Percentiles rank a stretch among this genome's conserved stretches.
Evolutionary conservation across 2,329 filamentous ascomycete genomes (phyloP).

Genomic region (Colletotrichum tropicale): DNA sequence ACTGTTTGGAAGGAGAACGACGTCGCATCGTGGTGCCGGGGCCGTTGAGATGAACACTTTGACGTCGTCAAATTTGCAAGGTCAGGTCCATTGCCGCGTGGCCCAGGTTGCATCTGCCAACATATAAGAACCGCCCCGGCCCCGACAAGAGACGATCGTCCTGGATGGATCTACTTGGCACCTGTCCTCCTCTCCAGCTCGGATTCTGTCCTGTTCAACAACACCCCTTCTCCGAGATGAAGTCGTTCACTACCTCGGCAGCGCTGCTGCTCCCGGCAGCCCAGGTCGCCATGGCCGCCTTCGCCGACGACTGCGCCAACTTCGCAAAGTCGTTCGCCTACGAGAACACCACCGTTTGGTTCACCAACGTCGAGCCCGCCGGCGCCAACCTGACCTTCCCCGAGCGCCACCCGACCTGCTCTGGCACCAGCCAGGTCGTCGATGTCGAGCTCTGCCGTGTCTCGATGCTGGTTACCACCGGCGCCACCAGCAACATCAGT

Average conservation of each 20-base stretch:
- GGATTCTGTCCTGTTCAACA: neutral
- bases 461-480: slow-evolving; percentile 34
- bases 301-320: slow-evolving; percentile 22
- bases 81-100: neutral
- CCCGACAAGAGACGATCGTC: neutral
- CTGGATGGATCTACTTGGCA: neutral
- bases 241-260: slow-evolving; percentile 6
- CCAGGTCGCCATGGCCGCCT: slow-evolving; percentile 7
- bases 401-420: slow-evolving; percentile 42
- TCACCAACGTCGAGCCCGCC: slow-evolving; percentile 38
- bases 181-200: neutral
- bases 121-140: neutral
- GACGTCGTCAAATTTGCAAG: neutral
- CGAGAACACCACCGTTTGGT: slow-evolving; percentile 34
- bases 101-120: neutral
- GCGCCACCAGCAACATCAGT: slow-evolving; percentile 45
- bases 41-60: neutral
- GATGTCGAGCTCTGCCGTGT: slow-evolving; percentile 31
- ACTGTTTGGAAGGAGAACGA: neutral
- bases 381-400: slow-evolving; percentile 42
- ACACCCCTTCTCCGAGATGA: slow-evolving; percentile 4
- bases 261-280: slow-evolving; percentile 17
- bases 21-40: neutral
- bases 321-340: slow-evolving; percentile 28
- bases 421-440: slow-evolving; percentile 22